These are phyloP conservation scores for Avicennia marina DNA, from an alignment of 257 asterid species.

Conservation along the genomic window DNA sequence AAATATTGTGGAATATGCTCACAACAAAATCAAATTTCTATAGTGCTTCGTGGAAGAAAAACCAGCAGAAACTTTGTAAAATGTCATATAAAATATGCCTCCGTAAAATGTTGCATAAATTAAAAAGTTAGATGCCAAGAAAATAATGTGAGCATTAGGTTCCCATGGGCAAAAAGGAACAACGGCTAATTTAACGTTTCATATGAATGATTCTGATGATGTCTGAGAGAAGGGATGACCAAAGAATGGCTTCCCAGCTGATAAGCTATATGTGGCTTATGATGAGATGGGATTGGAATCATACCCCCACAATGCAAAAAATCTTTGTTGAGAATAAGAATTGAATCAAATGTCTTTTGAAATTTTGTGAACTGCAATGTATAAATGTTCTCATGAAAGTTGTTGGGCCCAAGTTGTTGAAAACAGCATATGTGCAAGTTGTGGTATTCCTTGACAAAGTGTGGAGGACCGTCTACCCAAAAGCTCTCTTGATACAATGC, in stretches of 20 bases:
- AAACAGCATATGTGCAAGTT: too few relatives aligned
- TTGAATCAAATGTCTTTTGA: slow-evolving; percentile 9
- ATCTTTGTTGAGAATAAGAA: slow-evolving; percentile 10
- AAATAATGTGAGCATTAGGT: slow-evolving; percentile 11
- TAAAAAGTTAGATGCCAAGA: not conserved
- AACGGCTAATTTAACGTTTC: not conserved
- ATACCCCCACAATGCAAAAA: slow-evolving; percentile 3
- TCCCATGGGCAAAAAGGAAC: slow-evolving; percentile 7
- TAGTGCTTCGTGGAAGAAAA: too few relatives aligned
- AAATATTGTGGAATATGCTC: not conserved
- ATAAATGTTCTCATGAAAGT: not conserved
- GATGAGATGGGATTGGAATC: slow-evolving; percentile 19
- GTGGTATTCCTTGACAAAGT: too few relatives aligned
- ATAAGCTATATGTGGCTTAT: slow-evolving; percentile 24
- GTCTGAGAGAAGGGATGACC: not conserved
- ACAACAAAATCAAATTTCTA: too few relatives aligned
- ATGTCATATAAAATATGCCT: too few relatives aligned
- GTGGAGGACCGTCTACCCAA: too few relatives aligned
- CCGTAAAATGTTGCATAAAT: too few relatives aligned
- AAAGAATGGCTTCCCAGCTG: not conserved
- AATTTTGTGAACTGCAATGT: not conserved
- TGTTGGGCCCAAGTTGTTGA: slow-evolving; percentile 5
- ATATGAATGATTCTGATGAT: slow-evolving; percentile 8
- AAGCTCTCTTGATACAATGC: too few relatives aligned
- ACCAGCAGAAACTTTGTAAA: too few relatives aligned